Evolutionary conservation across 2,329 filamentous ascomycete species (phyloP).

Genomic region (Mycosphaerella arachidis): DNA sequence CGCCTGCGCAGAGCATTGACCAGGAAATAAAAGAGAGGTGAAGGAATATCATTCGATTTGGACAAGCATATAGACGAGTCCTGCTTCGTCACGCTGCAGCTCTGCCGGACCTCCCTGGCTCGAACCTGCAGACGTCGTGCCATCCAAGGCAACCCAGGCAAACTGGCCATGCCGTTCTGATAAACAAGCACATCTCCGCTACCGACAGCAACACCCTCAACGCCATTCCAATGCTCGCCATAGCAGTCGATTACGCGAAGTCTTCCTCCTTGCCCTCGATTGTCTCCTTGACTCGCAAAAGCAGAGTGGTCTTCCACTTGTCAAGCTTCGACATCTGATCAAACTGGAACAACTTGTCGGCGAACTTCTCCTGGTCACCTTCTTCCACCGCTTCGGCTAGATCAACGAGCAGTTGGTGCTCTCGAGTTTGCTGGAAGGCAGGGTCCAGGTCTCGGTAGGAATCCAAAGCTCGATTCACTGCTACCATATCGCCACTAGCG

Average conservation of each 20-base stretch:
- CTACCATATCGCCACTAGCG: conserved; percentile 69
- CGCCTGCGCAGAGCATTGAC: background rate
- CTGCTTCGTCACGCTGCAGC: background rate
- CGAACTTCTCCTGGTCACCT: conserved; percentile 75
- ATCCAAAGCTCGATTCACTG: conserved; percentile 72
- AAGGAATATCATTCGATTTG: conserved; percentile 2
- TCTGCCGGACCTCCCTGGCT: background rate
- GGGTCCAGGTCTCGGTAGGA: conserved; percentile 76
- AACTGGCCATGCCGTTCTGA: background rate
- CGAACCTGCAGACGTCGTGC: background rate
- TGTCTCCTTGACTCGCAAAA: conserved; percentile 75
- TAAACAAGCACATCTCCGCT: background rate
- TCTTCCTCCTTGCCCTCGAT: conserved; percentile 70
- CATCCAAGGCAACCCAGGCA: background rate
- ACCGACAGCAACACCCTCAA: background rate
- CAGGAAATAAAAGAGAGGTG: background rate
- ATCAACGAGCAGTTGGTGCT: conserved; percentile 76
- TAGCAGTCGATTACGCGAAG: conserved; percentile 50
- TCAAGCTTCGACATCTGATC: conserved; percentile 91
- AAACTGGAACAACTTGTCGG: conserved; percentile 81
- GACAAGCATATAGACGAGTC: background rate
- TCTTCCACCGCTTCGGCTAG: conserved; percentile 69
- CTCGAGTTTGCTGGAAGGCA: conserved; percentile 69
- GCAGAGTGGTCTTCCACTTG: conserved; percentile 90
- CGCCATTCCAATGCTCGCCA: background rate